These are phyloP conservation scores for Penicillium sp. DNA, from an alignment of 2,329 filamentous ascomycete species.

Conservation along the genomic window DNA sequence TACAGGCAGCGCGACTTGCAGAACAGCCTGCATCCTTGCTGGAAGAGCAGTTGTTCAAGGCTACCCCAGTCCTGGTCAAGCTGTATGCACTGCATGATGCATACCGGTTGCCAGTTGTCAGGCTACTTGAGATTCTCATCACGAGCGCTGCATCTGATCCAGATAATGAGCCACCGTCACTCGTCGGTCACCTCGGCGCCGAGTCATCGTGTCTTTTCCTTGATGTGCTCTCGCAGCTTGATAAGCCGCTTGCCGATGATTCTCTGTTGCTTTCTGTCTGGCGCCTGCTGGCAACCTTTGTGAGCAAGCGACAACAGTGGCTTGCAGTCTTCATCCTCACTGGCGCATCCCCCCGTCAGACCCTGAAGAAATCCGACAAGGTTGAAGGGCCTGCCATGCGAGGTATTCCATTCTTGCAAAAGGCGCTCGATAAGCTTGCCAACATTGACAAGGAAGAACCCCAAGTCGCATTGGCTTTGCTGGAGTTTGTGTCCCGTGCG, in stretches of 20 bases:
- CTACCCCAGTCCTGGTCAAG: conserved; percentile 75
- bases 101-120: conserved; percentile 70
- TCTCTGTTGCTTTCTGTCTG: conserved; percentile 74
- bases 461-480: conserved; percentile 72
- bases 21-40: conserved; percentile 69
- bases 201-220: conserved; percentile 85
- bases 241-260: conserved; percentile 73
- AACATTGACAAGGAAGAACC: conserved; percentile 68
- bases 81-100: conserved; percentile 73
- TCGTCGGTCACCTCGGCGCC: conserved; percentile 87
- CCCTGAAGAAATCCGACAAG: conserved; percentile 60
- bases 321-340: conserved; percentile 92
- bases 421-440: conserved; percentile 73
- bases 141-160: conserved; percentile 67
- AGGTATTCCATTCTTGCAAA: conserved; percentile 72
- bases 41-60: conserved; percentile 81
- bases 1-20: conserved; percentile 72
- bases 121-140: conserved; percentile 75
- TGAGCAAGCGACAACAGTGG: conserved; percentile 93
- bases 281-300: conserved; percentile 83
- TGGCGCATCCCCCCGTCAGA: conserved; percentile 80
- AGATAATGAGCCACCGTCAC: conserved; percentile 80
- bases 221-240: conserved; percentile 75
- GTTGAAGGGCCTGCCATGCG: conserved; percentile 57
- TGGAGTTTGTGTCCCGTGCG: conserved; percentile 85